phyloP scores from a whole-genome alignment of 2,329 filamentous ascomycete genomes.

The Xylaria sp. region DNA sequence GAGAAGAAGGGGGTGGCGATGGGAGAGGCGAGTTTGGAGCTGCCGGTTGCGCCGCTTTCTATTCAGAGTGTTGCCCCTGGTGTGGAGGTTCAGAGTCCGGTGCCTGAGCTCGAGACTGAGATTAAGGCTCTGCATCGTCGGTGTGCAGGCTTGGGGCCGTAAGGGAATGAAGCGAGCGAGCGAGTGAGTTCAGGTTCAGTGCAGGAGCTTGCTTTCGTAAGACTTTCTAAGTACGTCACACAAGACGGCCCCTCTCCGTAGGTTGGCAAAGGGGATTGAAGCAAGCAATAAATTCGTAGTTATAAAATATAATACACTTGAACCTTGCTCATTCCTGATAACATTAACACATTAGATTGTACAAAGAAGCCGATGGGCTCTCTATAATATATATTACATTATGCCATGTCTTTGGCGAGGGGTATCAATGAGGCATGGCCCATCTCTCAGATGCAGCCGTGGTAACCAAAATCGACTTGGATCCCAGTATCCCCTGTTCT shows the following conservation, averaged over 20 bases:
- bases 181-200: too few species aligned
- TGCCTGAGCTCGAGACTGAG: conserved; percentile 37
- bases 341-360: conserved; percentile 24
- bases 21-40: not conserved
- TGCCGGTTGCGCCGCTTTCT: conserved; percentile 27
- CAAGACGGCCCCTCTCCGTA: not conserved
- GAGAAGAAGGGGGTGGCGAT: too few species aligned
- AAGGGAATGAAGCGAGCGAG: too few species aligned
- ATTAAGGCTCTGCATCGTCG: conserved; percentile 39
- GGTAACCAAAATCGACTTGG: conserved; percentile 8
- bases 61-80: conserved; percentile 30
- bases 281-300: not conserved
- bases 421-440: conserved; percentile 4
- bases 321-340: not conserved
- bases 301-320: not conserved
- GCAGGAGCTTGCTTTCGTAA: too few species aligned
- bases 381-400: conserved; percentile 16
- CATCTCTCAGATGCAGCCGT: not conserved
- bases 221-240: not conserved
- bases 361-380: not conserved
- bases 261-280: not conserved
- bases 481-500: not conserved
- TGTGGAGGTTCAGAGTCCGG: conserved; percentile 36
- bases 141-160: conserved; percentile 23
- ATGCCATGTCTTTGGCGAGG: not conserved